These are phyloP conservation scores for Tagetes erecta DNA, from an alignment of 129 eudicot species.

Conservation along the genomic window DNA sequence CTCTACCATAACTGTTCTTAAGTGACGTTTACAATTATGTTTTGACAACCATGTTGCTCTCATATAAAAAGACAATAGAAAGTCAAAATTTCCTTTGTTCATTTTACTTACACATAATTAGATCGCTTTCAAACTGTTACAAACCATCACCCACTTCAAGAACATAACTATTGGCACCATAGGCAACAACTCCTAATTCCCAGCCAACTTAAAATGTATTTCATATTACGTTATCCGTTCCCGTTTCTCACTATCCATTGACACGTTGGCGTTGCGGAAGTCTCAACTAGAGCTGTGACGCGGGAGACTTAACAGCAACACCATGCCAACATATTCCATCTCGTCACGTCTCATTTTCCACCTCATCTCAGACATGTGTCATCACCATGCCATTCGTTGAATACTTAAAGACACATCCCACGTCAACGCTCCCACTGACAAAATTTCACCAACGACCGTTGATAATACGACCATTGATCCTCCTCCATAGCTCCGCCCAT, in stretches of 20 bases:
- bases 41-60: no score
- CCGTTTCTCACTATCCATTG: conserved; percentile 14
- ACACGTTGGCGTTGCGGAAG: conserved; percentile 47
- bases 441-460: conserved; percentile 52
- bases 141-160: no score
- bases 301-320: conserved; percentile 73
- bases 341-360: conserved; percentile 56
- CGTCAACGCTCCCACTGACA: conserved; percentile 48
- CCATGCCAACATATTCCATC: conserved; percentile 93
- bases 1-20: no score
- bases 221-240: not conserved
- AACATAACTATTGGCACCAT: no score
- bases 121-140: no score
- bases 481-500: conserved; percentile 64
- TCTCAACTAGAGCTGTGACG: conserved; percentile 65
- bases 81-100: no score
- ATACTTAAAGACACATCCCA: conserved; percentile 79
- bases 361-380: conserved; percentile 28
- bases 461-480: conserved; percentile 49
- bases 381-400: conserved; percentile 32
- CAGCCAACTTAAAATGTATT: no score
- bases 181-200: no score
- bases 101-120: no score
- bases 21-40: no score
- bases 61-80: no score